A percentile compares a stretch with the other conserved stretches of the same genome.
phyloP scores from a whole-genome alignment of 495 filamentous ascomycete species.

The Chaetomium cochliodes region DNA sequence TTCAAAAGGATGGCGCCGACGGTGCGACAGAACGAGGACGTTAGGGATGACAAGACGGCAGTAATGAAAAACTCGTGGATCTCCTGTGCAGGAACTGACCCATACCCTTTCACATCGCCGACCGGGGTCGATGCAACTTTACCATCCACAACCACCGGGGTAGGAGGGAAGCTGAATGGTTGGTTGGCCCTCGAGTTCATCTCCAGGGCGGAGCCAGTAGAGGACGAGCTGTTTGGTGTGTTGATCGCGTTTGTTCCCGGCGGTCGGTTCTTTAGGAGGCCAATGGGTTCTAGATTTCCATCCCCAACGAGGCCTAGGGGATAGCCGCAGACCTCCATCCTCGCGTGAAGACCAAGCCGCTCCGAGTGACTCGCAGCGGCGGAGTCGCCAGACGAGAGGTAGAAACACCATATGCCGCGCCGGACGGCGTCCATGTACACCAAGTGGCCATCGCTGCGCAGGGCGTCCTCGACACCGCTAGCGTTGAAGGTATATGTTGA shows the following conservation, averaged over 20 bases:
- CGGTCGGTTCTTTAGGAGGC: conserved; percentile 43
- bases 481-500: conserved; percentile 42
- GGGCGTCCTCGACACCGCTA: conserved; percentile 45
- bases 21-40: conserved; percentile 42
- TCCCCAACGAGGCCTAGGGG: conserved; percentile 43
- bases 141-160: conserved; percentile 31
- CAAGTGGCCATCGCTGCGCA: conserved; percentile 52
- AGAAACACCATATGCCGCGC: conserved; percentile 54
- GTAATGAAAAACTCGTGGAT: conserved; percentile 48
- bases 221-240: conserved; percentile 51
- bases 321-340: conserved; percentile 43
- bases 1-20: conserved; percentile 46
- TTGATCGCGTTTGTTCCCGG: conserved; percentile 40
- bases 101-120: conserved; percentile 31
- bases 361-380: conserved; percentile 28
- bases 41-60: conserved; percentile 45
- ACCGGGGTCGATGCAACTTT: conserved; percentile 28
- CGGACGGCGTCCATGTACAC: conserved; percentile 49
- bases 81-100: conserved; percentile 34
- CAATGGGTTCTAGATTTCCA: conserved; percentile 47
- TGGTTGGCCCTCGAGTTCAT: conserved; percentile 38
- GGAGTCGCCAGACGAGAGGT: conserved; percentile 38
- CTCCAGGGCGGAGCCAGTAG: conserved; percentile 47
- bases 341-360: conserved; percentile 32
- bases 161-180: conserved; percentile 23